phyloP scores from a whole-genome alignment of 495 filamentous ascomycete species.

The Neurospora discreta region DNA sequence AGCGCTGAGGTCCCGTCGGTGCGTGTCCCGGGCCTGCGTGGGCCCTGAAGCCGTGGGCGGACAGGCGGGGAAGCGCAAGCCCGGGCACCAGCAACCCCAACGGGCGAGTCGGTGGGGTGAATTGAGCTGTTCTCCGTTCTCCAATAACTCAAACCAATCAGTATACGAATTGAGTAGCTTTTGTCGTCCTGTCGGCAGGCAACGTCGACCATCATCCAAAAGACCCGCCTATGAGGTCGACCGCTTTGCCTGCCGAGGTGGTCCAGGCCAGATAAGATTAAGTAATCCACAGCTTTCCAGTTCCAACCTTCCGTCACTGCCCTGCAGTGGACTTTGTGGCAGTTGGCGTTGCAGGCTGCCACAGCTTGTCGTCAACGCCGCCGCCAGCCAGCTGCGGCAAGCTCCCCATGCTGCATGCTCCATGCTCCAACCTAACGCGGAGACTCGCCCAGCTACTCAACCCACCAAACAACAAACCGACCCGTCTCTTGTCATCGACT shows the following conservation, averaged over 20 bases:
- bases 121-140: not conserved
- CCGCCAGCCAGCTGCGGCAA: not conserved
- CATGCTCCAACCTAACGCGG: not conserved
- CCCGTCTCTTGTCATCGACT: not conserved
- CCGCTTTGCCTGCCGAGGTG: not conserved
- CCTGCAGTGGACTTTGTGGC: not conserved
- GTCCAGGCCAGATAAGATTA: conserved; percentile 4
- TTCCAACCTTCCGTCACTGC: not conserved
- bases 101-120: not conserved
- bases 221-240: not conserved
- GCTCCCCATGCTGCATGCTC: not conserved
- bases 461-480: not conserved
- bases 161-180: not conserved
- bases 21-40: not conserved
- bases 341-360: conserved; percentile 20
- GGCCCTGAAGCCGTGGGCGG: not conserved
- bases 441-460: not conserved
- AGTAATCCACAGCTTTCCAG: conserved; percentile 9
- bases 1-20: not conserved
- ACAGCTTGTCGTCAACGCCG: conserved; percentile 26
- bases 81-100: not conserved
- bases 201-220: not conserved
- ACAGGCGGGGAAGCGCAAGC: not conserved
- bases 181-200: not conserved
- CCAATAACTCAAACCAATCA: not conserved